A percentile compares a stretch with the other conserved stretches of the same genome.
These are phyloP conservation scores for Leishmania lainsoni DNA, from an alignment of 208 protist genomes.

Conservation along the genomic window DNA sequence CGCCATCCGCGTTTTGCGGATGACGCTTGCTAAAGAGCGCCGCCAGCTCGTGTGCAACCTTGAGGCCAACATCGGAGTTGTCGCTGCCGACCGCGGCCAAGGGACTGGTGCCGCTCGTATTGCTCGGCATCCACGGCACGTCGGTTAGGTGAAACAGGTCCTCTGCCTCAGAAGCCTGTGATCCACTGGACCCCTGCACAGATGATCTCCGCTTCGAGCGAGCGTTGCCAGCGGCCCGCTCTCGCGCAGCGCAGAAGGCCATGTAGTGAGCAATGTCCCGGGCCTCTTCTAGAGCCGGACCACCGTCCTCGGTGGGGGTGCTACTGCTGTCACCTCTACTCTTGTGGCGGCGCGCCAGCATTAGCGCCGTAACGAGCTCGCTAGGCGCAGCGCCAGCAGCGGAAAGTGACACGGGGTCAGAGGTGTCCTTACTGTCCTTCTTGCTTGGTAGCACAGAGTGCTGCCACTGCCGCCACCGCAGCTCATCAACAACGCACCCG, in stretches of 20 bases:
- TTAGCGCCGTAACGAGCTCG: neutral
- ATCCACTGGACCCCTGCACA: neutral
- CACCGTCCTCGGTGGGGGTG: neutral
- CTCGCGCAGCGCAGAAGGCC: slow-evolving; percentile 23
- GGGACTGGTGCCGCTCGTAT: neutral
- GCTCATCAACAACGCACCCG: slow-evolving; percentile 29
- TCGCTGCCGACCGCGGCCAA: neutral
- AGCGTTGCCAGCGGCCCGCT: neutral
- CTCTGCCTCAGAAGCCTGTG: neutral
- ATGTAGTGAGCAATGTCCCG: slow-evolving; percentile 12
- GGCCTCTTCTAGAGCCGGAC: neutral
- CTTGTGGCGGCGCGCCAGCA: neutral
- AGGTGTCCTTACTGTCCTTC: neutral
- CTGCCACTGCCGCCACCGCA: slow-evolving; percentile 29
- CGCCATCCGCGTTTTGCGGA: neutral
- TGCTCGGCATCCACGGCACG: neutral
- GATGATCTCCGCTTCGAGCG: neutral
- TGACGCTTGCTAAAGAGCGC: slow-evolving; percentile 26
- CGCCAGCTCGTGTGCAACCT: slow-evolving; percentile 27
- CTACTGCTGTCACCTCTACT: neutral
- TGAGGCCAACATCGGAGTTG: neutral
- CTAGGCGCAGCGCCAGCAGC: neutral
- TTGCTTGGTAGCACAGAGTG: neutral
- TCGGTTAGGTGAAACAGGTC: slow-evolving; percentile 24
- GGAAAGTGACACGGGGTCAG: neutral